Conservation (phyloP, 2,329 filamentous ascomycete genomes). For the Aspergillus oerlinghausenensis region DNA sequence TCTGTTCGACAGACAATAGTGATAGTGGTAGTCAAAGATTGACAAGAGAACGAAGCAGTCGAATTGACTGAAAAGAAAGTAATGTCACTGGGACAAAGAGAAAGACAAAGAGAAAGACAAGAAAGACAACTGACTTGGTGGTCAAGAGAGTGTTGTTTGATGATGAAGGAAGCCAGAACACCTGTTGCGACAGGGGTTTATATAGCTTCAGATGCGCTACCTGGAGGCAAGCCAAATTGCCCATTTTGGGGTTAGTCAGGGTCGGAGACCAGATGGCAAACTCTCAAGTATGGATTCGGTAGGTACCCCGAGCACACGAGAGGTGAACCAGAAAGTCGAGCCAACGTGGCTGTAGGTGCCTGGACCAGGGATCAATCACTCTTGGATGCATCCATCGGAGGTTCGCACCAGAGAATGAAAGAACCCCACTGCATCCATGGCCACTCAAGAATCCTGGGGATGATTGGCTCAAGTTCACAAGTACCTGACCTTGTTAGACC, state of each 20-base stretch:
- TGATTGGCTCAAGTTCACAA: too few relatives aligned
- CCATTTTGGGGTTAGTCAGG: background rate
- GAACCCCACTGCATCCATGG: background rate
- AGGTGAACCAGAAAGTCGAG: background rate
- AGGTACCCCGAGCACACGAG: background rate
- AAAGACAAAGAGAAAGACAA: conserved; percentile 1
- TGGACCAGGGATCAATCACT: background rate
- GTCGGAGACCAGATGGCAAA: background rate
- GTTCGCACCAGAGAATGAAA: background rate
- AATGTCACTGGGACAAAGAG: conserved; percentile 3
- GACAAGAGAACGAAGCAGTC: background rate
- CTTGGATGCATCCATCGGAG: background rate
- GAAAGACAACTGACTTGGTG: background rate
- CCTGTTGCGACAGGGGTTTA: background rate
- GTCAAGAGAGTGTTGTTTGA: background rate
- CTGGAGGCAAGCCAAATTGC: background rate
- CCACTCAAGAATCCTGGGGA: background rate
- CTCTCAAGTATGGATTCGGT: background rate
- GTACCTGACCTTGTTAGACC: background rate
- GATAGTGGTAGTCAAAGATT: conserved; percentile 3
- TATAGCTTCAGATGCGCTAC: conserved; percentile 1
- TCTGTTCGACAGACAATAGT: background rate
- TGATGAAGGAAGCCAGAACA: background rate
- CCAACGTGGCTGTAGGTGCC: background rate
- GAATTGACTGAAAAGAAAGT: conserved; percentile 3